These are phyloP conservation scores for Zygosaccharomyces pseudobailii DNA, from an alignment of 1,139 yeast species.

Conservation along the genomic window DNA sequence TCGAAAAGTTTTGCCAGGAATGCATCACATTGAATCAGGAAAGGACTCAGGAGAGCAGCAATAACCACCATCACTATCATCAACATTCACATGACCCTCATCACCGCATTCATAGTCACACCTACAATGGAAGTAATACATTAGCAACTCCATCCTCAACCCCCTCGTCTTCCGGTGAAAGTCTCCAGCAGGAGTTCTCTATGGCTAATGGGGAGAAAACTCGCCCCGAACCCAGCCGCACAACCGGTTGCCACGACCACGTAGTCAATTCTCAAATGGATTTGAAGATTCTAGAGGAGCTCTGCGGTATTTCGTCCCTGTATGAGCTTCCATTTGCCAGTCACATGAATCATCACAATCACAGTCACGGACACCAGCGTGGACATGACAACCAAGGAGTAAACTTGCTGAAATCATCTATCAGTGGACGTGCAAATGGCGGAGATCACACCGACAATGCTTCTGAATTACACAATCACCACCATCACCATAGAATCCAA, in stretches of 20 bases:
- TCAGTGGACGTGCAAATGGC: constrained; percentile 2
- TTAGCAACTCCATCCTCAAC: constrained; percentile 11
- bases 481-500: constrained; percentile 38
- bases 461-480: constrained; percentile 18
- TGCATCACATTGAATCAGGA: constrained; percentile 19
- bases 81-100: constrained; percentile 4
- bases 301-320: constrained; percentile 31
- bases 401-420: constrained; percentile 7
- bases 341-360: constrained; percentile 26
- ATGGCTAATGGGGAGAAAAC: not conserved
- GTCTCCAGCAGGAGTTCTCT: not conserved
- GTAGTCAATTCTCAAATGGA: constrained; percentile 25
- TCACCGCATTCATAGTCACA: constrained; percentile 1
- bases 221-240: not conserved
- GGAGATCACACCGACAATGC: not conserved
- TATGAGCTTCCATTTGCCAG: constrained; percentile 32
- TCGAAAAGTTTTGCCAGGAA: constrained; percentile 25
- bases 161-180: constrained; percentile 6
- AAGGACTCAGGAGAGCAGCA: not conserved
- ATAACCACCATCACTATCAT: constrained; percentile 12
- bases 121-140: not conserved
- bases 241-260: constrained; percentile 19
- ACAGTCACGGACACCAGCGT: constrained; percentile 7
- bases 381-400: constrained; percentile 9
- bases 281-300: constrained; percentile 28